These are phyloP conservation scores for Venturia asperata DNA, from an alignment of 2,329 filamentous ascomycete genomes.

Conservation along the genomic window DNA sequence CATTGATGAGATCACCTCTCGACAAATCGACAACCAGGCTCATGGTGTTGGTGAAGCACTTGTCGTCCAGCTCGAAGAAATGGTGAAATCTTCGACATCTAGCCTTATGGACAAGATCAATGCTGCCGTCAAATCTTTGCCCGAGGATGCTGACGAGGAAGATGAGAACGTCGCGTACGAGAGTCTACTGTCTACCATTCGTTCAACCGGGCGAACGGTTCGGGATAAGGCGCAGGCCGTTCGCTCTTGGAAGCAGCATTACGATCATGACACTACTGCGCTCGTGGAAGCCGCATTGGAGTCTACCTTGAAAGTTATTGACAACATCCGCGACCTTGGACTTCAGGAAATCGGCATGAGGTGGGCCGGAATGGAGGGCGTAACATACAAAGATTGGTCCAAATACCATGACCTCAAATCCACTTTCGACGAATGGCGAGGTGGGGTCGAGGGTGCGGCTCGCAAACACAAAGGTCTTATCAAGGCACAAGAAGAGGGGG, in stretches of 20 bases:
- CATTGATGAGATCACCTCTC: conserved; percentile 64
- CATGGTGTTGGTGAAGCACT: conserved; percentile 59
- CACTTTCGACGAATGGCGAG: conserved; percentile 76
- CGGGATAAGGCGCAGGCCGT: conserved; percentile 71
- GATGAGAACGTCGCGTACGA: conserved; percentile 44
- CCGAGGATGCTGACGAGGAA: conserved; percentile 50
- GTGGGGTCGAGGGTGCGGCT: conserved; percentile 70
- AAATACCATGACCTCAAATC: conserved; percentile 86
- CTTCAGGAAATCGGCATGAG: conserved; percentile 85
- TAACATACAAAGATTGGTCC: conserved; percentile 96
- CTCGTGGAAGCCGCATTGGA: conserved; percentile 67
- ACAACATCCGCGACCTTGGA: conserved; percentile 73
- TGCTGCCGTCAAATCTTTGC: conserved; percentile 46
- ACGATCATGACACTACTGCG: conserved; percentile 60
- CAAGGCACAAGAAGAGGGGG: conserved; percentile 59
- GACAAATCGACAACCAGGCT: conserved; percentile 61
- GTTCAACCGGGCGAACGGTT: conserved; percentile 62
- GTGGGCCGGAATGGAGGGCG: conserved; percentile 92
- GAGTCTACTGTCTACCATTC: conserved; percentile 50
- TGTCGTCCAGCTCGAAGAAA: conserved; percentile 60
- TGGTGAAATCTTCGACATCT: conserved; percentile 56
- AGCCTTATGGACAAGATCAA: conserved; percentile 62
- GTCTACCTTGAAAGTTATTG: conserved; percentile 73
- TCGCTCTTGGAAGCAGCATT: conserved; percentile 67
- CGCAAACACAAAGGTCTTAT: conserved; percentile 64